These are phyloP conservation scores for Eruca vesicaria DNA, from an alignment of 441 rosid genomes.

Conservation along the genomic window DNA sequence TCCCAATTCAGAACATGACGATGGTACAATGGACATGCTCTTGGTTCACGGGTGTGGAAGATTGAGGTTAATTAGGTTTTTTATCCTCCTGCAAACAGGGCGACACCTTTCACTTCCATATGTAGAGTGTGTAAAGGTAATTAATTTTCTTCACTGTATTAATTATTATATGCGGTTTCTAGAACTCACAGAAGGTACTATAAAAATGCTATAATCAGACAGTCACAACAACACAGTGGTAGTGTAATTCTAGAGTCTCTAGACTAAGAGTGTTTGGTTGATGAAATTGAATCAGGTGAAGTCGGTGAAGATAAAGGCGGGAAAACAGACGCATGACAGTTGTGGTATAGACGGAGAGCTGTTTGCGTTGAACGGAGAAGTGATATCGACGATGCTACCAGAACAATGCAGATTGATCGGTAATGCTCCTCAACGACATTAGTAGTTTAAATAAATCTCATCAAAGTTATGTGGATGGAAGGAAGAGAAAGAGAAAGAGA, in stretches of 20 bases:
- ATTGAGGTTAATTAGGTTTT: slow-evolving; percentile 76
- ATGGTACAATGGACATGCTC: slow-evolving; percentile 81
- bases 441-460: slow-evolving; percentile 32
- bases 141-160: background rate
- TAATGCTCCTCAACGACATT: slow-evolving; percentile 45
- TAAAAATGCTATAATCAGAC: background rate
- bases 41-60: slow-evolving; percentile 92
- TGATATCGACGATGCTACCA: slow-evolving; percentile 74
- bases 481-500: background rate
- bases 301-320: slow-evolving; percentile 80
- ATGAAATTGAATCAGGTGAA: slow-evolving; percentile 57
- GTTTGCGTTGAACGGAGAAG: slow-evolving; percentile 84
- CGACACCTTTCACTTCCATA: slow-evolving; percentile 89
- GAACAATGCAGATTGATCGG: slow-evolving; percentile 97
- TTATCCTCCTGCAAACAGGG: slow-evolving; percentile 79
- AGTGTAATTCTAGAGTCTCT: background rate
- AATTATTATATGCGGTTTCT: background rate
- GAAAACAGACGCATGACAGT: slow-evolving; percentile 74
- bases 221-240: too few species aligned
- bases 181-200: too few species aligned
- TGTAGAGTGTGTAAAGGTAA: slow-evolving; percentile 93
- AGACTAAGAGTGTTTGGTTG: slow-evolving; percentile 1
- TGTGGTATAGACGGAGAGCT: slow-evolving; percentile 97
- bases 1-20: slow-evolving; percentile 87
- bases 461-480: slow-evolving; percentile 10